Evolutionary conservation across 2,329 filamentous ascomycete species (phyloP).

Genomic region (Ascochyta koolunga): DNA sequence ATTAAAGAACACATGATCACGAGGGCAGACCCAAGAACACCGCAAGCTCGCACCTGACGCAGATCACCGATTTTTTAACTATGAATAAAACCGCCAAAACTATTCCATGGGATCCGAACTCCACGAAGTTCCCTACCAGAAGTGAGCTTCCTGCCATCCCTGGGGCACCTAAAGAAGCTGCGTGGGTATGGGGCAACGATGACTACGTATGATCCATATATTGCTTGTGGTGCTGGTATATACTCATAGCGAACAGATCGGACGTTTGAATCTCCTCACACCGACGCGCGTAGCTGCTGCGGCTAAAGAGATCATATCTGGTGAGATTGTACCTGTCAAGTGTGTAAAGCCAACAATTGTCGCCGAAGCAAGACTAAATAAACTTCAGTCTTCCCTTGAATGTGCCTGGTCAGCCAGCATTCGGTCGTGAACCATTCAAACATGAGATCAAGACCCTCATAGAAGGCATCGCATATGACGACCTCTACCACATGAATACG

Average conservation of each 20-base stretch:
- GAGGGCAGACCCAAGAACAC: slow-evolving; percentile 44
- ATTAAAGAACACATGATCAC: neutral
- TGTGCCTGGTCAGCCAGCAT: slow-evolving; percentile 59
- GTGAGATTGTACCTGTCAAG: slow-evolving; percentile 63
- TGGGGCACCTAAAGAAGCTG: slow-evolving; percentile 60
- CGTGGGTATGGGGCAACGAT: slow-evolving; percentile 66
- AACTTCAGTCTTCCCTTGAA: slow-evolving; percentile 57
- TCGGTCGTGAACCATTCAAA: slow-evolving; percentile 59
- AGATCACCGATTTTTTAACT: slow-evolving; percentile 54
- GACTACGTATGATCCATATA: slow-evolving; percentile 51
- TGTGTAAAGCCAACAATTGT: slow-evolving; percentile 27
- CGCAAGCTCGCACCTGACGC: slow-evolving; percentile 47
- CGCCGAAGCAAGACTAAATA: slow-evolving; percentile 4
- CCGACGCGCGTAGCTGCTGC: slow-evolving; percentile 61
- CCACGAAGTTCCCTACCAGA: slow-evolving; percentile 58
- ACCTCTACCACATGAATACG: slow-evolving; percentile 52
- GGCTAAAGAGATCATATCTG: slow-evolving; percentile 59
- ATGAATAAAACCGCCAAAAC: slow-evolving; percentile 54
- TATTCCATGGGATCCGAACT: slow-evolving; percentile 62
- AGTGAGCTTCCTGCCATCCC: slow-evolving; percentile 60
- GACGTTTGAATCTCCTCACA: slow-evolving; percentile 63
- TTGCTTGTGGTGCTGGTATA: neutral
- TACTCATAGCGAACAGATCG: slow-evolving; percentile 44
- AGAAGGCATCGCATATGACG: slow-evolving; percentile 50
- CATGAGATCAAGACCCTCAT: slow-evolving; percentile 59